Percentiles rank a stretch among this genome's conserved stretches.
Conservation (phyloP, 2,329 filamentous ascomycete species). For the Colletotrichum salicis region DNA sequence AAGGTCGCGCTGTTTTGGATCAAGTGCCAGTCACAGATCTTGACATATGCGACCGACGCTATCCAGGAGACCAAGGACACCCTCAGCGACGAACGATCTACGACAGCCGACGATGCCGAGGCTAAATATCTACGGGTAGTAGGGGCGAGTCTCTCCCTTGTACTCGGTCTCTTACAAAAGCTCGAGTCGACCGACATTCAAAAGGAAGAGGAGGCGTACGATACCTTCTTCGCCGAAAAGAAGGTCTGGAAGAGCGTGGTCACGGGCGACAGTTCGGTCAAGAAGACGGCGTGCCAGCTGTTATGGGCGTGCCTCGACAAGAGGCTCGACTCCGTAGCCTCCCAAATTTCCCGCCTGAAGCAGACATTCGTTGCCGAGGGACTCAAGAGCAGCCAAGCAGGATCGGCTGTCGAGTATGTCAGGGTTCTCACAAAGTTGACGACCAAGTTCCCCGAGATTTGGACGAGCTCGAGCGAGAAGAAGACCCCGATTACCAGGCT, state of each 20-base stretch:
- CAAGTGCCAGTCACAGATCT: slow-evolving; percentile 81
- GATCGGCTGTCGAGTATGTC: slow-evolving; percentile 78
- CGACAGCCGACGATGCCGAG: slow-evolving; percentile 84
- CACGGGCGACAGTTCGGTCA: slow-evolving; percentile 65
- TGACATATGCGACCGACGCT: slow-evolving; percentile 84
- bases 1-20: slow-evolving; percentile 83
- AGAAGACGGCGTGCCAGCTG: slow-evolving; percentile 63
- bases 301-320: slow-evolving; percentile 60
- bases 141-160: slow-evolving; percentile 64
- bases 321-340: slow-evolving; percentile 57
- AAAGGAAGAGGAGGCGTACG: slow-evolving; percentile 71
- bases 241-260: slow-evolving; percentile 75
- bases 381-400: slow-evolving; percentile 76
- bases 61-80: slow-evolving; percentile 83
- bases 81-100: slow-evolving; percentile 88
- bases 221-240: slow-evolving; percentile 73
- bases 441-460: slow-evolving; percentile 72
- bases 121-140: slow-evolving; percentile 85
- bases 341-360: slow-evolving; percentile 62
- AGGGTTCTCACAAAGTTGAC: slow-evolving; percentile 76
- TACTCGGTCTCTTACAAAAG: slow-evolving; percentile 62
- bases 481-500: slow-evolving; percentile 68
- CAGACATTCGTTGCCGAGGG: slow-evolving; percentile 77
- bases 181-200: slow-evolving; percentile 63
- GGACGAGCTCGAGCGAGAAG: slow-evolving; percentile 71